Base-by-base conservation (phyloP, 768 basidiomycete species). In the Amanita polypyramis region DNA sequence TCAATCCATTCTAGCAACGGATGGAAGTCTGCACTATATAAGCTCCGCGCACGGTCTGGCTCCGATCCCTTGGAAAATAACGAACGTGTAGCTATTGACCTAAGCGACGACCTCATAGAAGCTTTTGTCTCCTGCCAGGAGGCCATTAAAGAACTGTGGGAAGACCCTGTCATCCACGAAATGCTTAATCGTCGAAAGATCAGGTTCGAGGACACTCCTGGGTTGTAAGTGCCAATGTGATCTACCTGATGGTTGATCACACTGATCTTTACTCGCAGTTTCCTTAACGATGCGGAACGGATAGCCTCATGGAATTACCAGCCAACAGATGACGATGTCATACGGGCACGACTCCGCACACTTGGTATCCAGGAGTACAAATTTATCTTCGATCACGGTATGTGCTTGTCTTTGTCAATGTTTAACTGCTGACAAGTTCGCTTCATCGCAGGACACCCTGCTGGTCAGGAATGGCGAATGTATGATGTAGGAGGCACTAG, bases 401-500 rank as follows among this genome's bases (percentile, higher is more conserved):
- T 32, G 3, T 33, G 37, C 20, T 36, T 37, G 17, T 25, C 14
- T 37, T 25, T 17, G 14, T n/a, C 32, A 41, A 32, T 27, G 7
- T 37, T 29, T 15, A 33, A 17, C 25, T 30, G 14, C 29, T 49
- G 11, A 46, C 25, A 43, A 27, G 38, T 36, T 11, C 20, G 27
- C n/a, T 23, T 43, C n/a, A 48, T 54, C n/a, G 44, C 45, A 82
- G 82, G 77, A 23, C 64, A 69, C 49, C 75, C 76, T 9, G 70
- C 73, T 50, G 82, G 80, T 1, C 77, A 71, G 50, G 85, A 88
- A 59, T 89, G 86, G 86, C 62, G 80, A 38, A 69, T 91, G 54
- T 91, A 85, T 58, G 87, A 91, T 58, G 85, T 90, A 23, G 86
- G 87, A 29, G 86, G 85, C 15, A 80, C 80, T 30, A 70, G 80